Evolutionary conservation across 2,329 filamentous ascomycete genomes (phyloP).

Genomic region (Cercospora canescens): DNA sequence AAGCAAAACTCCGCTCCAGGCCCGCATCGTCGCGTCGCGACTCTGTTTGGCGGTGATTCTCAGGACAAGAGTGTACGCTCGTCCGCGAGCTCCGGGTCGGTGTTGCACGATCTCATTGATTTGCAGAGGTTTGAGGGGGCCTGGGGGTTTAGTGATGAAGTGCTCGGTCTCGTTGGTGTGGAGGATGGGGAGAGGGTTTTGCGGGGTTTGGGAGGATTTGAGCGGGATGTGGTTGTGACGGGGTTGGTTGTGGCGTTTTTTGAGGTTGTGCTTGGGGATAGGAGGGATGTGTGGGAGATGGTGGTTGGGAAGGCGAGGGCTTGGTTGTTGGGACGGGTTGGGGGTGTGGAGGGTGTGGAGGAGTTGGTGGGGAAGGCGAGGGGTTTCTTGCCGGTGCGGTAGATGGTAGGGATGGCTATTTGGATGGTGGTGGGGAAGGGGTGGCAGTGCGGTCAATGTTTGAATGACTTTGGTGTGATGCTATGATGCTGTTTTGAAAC

Average conservation of each 20-base stretch:
- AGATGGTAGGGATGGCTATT: too few relatives aligned
- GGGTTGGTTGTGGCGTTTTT: slow-evolving; percentile 52
- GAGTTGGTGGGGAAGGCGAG: background rate
- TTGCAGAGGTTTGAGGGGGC: slow-evolving; percentile 59
- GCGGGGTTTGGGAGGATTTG: slow-evolving; percentile 6
- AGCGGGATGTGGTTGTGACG: slow-evolving; percentile 36
- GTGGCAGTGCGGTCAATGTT: too few relatives aligned
- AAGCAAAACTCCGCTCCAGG: too few relatives aligned
- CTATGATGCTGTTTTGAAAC: too few relatives aligned
- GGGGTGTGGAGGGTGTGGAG: slow-evolving; percentile 7
- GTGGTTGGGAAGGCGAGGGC: slow-evolving; percentile 59
- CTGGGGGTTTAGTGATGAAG: slow-evolving; percentile 45
- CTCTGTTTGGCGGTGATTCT: too few relatives aligned
- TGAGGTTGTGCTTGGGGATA: slow-evolving; percentile 44
- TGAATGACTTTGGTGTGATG: background rate
- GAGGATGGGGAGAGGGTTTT: background rate
- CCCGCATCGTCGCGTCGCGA: too few relatives aligned
- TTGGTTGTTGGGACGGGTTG: slow-evolving; percentile 20
- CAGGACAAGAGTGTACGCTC: too few relatives aligned
- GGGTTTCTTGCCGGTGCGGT: background rate
- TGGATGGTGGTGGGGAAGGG: too few relatives aligned
- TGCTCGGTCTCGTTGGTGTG: slow-evolving; percentile 23
- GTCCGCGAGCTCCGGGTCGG: background rate
- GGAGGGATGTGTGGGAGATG: slow-evolving; percentile 64
- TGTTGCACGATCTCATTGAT: slow-evolving; percentile 49